Evolutionary conservation across 2,329 filamentous ascomycete genomes (phyloP), one percentile per base, ranked within the genome.

Genomic region (Fusarium redolens): DNA sequence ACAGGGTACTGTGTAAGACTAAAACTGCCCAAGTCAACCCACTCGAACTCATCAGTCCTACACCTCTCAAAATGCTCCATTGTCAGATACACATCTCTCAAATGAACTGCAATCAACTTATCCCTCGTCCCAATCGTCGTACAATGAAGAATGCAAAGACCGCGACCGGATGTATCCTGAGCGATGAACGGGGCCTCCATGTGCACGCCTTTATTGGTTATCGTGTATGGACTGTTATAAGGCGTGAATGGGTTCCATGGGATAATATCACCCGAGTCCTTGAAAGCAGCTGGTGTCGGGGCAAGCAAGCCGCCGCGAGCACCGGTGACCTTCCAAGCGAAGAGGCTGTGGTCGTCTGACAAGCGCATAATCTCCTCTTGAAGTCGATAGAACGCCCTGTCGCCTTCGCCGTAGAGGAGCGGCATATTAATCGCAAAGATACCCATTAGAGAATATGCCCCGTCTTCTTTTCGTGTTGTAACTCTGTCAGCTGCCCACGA

Each of bases 1-100:
- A 31, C 37, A 1, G 54, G 65, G 2, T 55, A 56, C 12, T 52
- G 41, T 0, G 38, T 45, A 1, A 58, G 38, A 0, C 17, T 60
- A 4, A 73, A 68, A 2, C 22, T 33, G 7, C 41, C 3, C 1
- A 73, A 6, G 31, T 63, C n/a, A 7, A 70, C 8, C 41, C 50
- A 45, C 3, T 55, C 20, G 1, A 73, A 12, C 5, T 63, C 25
- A 3, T 45, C 18, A 6, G 10, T 38, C 4, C 11, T 41, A 9
- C 50, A 57, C 3, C 71, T 54, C 22, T 73, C 50, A 11, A 61
- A 73, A 11, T 73, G 70, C 3, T 73, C 71, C 55, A 73, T 73
- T 1, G 66, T 73, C 2, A 73, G 11, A 6, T 52, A 73, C 0
- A 44, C 0, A 20, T 73, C 71, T 2, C 38, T 18, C 5, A 73